Evolutionary conservation across 2,329 filamentous ascomycete species (phyloP), one percentile per base, ranked within the genome.

Genomic region (Epichloe aotearoae): DNA sequence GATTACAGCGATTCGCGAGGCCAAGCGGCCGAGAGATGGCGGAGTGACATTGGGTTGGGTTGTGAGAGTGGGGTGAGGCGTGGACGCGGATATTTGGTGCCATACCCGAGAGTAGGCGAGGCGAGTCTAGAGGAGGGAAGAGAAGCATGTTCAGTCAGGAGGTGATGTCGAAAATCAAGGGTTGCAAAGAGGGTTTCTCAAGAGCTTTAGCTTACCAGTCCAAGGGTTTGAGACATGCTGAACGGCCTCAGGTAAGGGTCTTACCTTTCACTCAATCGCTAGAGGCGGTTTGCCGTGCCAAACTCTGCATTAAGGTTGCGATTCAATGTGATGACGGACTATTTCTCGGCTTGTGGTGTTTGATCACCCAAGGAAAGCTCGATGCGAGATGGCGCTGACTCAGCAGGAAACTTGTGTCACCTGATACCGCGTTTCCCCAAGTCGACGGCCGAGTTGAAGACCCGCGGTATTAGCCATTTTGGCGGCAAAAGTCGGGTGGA

Each of bases 101-200:
- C 94, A 98, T 73, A 85, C 82, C 62, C 94, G 84, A 44, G 90
- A 90, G 77, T 97, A 98, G 72, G 93, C 91, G 57, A 98, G 84
- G 65, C 88, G 87, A 54, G 93, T 97, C 90, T 97, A 60, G 40
- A 45, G 17, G 5, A 5, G 17, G 5, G 8, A 15, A 19, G 12
- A 39, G 33, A 37, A 37, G 47, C 39, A 36, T 26, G 40, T 45
- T n/a, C 7, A 38, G 48, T 49, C 39, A 36, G 47, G 19, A 48
- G 38, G 14, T 10, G n/a, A 20, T 43, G 3, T 42, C 40, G 19
- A 17, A 42, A 42, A 19, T 30, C 41, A 30, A 30, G 8, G 3
- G 41, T 15, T 26, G 23, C 8, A 37, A 46, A 10, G 15, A 42
- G 23, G n/a, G 17, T 14, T 14, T 33, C 11, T 40, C 43, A 5